phyloP scores from a whole-genome alignment of 2,329 filamentous ascomycete genomes.

The Uncinocarpus reesii region DNA sequence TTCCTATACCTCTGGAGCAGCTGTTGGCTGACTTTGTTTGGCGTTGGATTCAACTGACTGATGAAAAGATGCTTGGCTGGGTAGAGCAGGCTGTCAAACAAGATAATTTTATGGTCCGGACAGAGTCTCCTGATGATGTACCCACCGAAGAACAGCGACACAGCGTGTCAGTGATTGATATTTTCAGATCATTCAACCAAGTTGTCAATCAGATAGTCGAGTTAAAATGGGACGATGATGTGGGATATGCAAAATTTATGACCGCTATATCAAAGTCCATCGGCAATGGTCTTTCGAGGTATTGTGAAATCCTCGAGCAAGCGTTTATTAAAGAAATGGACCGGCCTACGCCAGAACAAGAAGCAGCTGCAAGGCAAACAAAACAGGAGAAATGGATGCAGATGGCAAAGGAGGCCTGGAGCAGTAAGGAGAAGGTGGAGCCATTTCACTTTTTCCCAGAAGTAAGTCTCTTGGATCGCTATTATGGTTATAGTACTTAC shows the following conservation, averaged over 20 bases:
- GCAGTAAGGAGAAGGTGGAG: slow-evolving; percentile 81
- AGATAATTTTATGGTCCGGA: slow-evolving; percentile 70
- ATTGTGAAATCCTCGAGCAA: slow-evolving; percentile 83
- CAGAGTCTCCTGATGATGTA: slow-evolving; percentile 51
- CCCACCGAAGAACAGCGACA: slow-evolving; percentile 73
- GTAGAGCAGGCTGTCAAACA: slow-evolving; percentile 86
- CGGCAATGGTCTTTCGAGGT: slow-evolving; percentile 68
- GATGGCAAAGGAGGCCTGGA: slow-evolving; percentile 87
- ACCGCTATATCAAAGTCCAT: slow-evolving; percentile 80
- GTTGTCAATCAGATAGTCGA: slow-evolving; percentile 76
- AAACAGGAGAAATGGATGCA: slow-evolving; percentile 89
- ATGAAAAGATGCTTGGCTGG: slow-evolving; percentile 68
- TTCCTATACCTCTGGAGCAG: slow-evolving; percentile 79
- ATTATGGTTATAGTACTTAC: neutral
- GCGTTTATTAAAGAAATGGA: slow-evolving; percentile 90
- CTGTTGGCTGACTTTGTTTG: slow-evolving; percentile 86
- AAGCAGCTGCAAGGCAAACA: slow-evolving; percentile 64
- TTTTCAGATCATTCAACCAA: slow-evolving; percentile 89
- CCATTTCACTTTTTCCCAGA: slow-evolving; percentile 95
- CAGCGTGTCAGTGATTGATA: slow-evolving; percentile 84
- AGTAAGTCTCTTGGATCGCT: slow-evolving; percentile 39
- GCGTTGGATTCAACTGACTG: slow-evolving; percentile 80
- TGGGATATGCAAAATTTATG: slow-evolving; percentile 95
- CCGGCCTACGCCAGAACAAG: slow-evolving; percentile 74
- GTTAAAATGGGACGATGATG: slow-evolving; percentile 83